phyloP scores from a whole-genome alignment of 331 rosid species.

The Spiraea crenata region DNA sequence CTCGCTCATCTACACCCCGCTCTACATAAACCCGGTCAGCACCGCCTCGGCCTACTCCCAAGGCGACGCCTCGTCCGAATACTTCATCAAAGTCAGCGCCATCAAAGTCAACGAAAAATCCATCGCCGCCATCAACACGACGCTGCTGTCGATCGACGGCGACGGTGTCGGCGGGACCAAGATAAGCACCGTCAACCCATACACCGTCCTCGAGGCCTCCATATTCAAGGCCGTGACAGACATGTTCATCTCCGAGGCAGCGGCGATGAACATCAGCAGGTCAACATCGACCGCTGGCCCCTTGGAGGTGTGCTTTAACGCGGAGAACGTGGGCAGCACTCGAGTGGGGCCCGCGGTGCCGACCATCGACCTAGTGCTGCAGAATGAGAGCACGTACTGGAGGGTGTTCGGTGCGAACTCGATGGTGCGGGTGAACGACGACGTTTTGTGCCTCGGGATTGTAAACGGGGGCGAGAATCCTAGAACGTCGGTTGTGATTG shows the following conservation, averaged over 20 bases:
- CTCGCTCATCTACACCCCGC: constrained; percentile 48
- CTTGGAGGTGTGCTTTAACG: constrained; percentile 48
- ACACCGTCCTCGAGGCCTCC: constrained; percentile 59
- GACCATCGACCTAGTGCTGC: constrained; percentile 43
- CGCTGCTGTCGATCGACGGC: constrained; percentile 43
- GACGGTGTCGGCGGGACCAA: constrained; percentile 66
- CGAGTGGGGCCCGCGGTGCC: constrained; percentile 57
- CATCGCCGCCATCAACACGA: constrained; percentile 36
- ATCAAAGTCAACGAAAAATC: constrained; percentile 35
- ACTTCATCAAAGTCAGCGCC: constrained; percentile 66
- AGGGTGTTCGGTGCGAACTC: constrained; percentile 57
- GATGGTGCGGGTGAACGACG: constrained; percentile 39
- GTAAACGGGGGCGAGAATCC: constrained; percentile 48
- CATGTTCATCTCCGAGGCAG: constrained; percentile 31
- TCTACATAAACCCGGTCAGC: constrained; percentile 66
- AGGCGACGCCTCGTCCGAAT: constrained; percentile 65
- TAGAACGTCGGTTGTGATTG: constrained; percentile 52
- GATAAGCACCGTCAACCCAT: constrained; percentile 69
- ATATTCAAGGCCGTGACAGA: constrained; percentile 43
- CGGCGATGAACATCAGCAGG: constrained; percentile 32
- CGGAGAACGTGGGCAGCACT: constrained; percentile 25
- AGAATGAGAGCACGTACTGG: constrained; percentile 39
- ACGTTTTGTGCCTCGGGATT: constrained; percentile 52
- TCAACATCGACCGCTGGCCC: constrained; percentile 32
- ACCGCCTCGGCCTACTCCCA: constrained; percentile 47